Percentiles rank a stretch among this genome's conserved stretches.
Evolutionary conservation across 805 yeast species (phyloP).

Genomic region (Ogataea glucozyma): DNA sequence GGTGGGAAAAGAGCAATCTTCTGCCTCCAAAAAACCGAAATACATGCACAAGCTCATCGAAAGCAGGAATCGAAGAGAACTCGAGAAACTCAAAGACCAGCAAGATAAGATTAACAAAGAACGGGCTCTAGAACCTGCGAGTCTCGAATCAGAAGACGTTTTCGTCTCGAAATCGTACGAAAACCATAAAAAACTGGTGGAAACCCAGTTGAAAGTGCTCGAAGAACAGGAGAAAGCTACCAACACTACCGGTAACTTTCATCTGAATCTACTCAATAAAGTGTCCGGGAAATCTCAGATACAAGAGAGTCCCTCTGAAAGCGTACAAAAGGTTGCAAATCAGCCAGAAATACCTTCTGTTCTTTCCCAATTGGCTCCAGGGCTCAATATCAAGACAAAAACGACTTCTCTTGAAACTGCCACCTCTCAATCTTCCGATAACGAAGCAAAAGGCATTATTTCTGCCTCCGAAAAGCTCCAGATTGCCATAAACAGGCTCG

Average conservation of each 20-base stretch:
- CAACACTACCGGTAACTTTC: background rate
- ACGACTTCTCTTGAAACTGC: too few relatives aligned
- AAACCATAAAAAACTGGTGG: slow-evolving; percentile 33
- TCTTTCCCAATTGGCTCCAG: slow-evolving; percentile 46
- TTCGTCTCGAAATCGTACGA: slow-evolving; percentile 53
- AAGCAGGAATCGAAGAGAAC: slow-evolving; percentile 46
- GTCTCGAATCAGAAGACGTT: slow-evolving; percentile 40
- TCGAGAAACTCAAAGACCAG: slow-evolving; percentile 43
- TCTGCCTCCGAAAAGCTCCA: slow-evolving; percentile 7
- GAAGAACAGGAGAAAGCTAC: slow-evolving; percentile 15
- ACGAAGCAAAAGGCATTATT: too few relatives aligned
- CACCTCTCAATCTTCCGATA: too few relatives aligned
- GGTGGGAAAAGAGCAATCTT: slow-evolving; percentile 23
- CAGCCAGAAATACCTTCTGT: background rate
- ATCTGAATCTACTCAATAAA: background rate
- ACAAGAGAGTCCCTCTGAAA: background rate
- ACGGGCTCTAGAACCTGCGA: slow-evolving; percentile 41
- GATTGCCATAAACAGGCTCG: slow-evolving; percentile 10
- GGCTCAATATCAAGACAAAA: slow-evolving; percentile 28
- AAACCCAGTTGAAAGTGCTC: background rate
- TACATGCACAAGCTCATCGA: slow-evolving; percentile 44
- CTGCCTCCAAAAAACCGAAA: slow-evolving; percentile 26
- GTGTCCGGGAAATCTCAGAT: background rate
- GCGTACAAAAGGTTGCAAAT: background rate
- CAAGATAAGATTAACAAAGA: slow-evolving; percentile 41